Base-by-base conservation (phyloP, 2,329 filamentous ascomycete species). In the Chaetomium sp. region DNA sequence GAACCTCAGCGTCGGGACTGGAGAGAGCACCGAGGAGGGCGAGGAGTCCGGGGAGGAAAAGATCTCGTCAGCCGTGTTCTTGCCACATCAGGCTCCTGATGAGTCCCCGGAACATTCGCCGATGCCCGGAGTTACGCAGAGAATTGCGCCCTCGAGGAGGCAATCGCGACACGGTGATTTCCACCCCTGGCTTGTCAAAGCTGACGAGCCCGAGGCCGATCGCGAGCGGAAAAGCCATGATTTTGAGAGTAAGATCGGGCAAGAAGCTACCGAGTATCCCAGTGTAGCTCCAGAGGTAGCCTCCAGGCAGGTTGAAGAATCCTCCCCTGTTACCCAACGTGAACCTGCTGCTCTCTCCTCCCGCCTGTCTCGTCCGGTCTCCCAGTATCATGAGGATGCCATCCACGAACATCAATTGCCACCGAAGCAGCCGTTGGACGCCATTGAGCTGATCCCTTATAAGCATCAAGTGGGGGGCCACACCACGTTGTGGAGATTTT, bases 381-480 rank as follows among this genome's bases (percentile, higher is more conserved):
- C 78, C 47, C 78, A 78, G 23, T 78, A 79, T 70, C 78, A 81
- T 68, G 82, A 81, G 60, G 77, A 85, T 53, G 74, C 81, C 70
- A 74, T 81, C 57, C 81, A 85, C 73, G 82, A 85, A 49, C 79
- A 83, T 62, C 80, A 85, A 67, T 79, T 78, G 74, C 78, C 74
- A 23, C 72, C 83, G 69, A 80, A 83, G 75, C 77, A 83, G 70
- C 92, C 93, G 3, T 82, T 96, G 31, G 92, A 94, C 68, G 94
- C 94, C 33, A 96, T 99, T 70, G 93, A 98, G 76, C 83, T 99
- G 66, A 97, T 97, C 73, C 95, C 95, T 1, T 99, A 97, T 78
- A 92, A 92, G 70, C 95, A 99, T 78, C 95, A 99, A 78, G 95
- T 99, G 62, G 95, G 95, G 65, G 95, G 95, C 0, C 95, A 99